Percentiles rank a stretch among this genome's conserved stretches.
Conservation (phyloP, 495 filamentous ascomycete species). For the Aspergillus avenaceus region DNA sequence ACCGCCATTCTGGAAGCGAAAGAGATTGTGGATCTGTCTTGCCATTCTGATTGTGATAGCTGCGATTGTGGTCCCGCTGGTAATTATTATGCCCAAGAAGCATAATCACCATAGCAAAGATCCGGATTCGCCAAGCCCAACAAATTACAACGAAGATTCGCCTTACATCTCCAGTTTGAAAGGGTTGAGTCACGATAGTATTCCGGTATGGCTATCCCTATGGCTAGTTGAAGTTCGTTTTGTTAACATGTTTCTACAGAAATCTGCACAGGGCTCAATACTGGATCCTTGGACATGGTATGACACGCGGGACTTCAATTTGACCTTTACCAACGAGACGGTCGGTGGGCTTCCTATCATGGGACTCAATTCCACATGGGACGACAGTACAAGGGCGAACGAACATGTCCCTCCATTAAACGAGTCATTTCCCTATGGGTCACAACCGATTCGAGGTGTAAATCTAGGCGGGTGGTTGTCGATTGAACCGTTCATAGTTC, state of each 20-base stretch:
- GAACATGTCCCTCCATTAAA: conserved; percentile 73
- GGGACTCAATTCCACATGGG: conserved; percentile 83
- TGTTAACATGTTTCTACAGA: conserved; percentile 15
- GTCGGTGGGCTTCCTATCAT: conserved; percentile 85
- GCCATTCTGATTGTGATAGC: conserved; percentile 55
- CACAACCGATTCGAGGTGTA: conserved; percentile 77
- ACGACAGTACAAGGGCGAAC: conserved; percentile 77
- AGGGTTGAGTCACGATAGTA: conserved; percentile 53
- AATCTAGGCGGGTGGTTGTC: conserved; percentile 95
- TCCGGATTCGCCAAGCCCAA: not conserved
- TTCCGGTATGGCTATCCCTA: conserved; percentile 46
- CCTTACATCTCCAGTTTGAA: conserved; percentile 55
- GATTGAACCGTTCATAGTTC: conserved; percentile 92
- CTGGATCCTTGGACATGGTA: conserved; percentile 93
- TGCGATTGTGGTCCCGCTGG: conserved; percentile 70
- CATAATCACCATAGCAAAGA: conserved; percentile 24
- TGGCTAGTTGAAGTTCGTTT: not conserved
- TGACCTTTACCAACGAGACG: conserved; percentile 83
- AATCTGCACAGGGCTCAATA: conserved; percentile 64
- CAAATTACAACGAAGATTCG: conserved; percentile 14
- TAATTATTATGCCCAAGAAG: conserved; percentile 67
- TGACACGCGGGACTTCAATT: conserved; percentile 86
- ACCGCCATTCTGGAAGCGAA: conserved; percentile 30
- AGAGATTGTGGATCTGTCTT: conserved; percentile 30
- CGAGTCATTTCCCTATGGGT: conserved; percentile 66